Evolutionary conservation across 805 yeast genomes (phyloP), one percentile per base, ranked within the genome.

Genomic region (Kodamaea hsintzibuensis): DNA sequence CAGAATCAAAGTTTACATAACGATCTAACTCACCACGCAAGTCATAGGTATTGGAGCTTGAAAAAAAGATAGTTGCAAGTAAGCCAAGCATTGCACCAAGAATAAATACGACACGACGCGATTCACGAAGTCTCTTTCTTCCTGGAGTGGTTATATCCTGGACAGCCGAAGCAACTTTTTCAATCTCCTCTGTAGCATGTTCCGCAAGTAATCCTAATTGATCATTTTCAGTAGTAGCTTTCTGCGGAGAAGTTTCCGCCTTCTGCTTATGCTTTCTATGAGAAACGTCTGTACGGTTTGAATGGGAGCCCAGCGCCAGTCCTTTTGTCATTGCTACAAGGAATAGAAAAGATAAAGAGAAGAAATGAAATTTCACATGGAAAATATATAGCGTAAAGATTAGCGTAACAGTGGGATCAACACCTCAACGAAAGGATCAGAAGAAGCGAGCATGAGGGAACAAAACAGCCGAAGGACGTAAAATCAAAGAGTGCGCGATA

Each of bases 21-120:
- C 71, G 76, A 65, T 78, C 87, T 62, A 78, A 72, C 62, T 77
- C 88, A 5, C 77, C 67, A 17, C 61, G 61, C 46, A 75, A 55
- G 8, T 33, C 49, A 13, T 80, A 65, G 1, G 78, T 72, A 46
- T 78, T 77, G 22, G 73, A 60, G 1, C 76, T 69, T 14, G 77
- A 73, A 56, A 86, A 78, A 60, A 87, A 82, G 33, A 82, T 74
- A 0, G 97, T 91, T 2, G 82, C 60, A 0, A 79, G 47, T 1
- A 90, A 71, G 13, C 97, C 97, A 12, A 89, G 56, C 0, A 89
- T 46, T 0, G 96, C 83, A 45, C 97, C 97, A 40, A 89, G 65
- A 0, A 86, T 59, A 60, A 89, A 88, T 7, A 84, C 76, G 17
- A 83, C 76, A 50, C 89, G 69, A 60, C 85, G 79, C 1, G 89